Conservation (phyloP, 1,139 yeast species). For the Hansenula lynferdii region DNA sequence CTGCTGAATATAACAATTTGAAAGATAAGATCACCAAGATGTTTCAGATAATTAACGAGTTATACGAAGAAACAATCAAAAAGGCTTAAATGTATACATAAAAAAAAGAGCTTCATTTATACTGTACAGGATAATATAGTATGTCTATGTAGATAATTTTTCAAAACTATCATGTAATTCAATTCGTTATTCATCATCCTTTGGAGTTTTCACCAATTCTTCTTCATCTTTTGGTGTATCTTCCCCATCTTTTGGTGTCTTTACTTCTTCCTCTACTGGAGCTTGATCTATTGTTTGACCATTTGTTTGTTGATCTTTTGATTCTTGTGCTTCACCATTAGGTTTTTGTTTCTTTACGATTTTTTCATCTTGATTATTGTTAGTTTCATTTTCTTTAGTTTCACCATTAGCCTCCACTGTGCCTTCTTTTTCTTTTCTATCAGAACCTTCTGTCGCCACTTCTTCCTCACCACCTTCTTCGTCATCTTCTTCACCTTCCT, state of each 20-base stretch:
- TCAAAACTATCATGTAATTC: background rate
- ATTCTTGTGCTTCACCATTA: slow-evolving; percentile 5
- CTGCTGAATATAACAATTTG: slow-evolving; percentile 7
- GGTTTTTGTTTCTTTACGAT: slow-evolving; percentile 22
- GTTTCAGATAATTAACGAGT: slow-evolving; percentile 34
- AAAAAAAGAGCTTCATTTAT: background rate
- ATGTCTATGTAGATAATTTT: background rate
- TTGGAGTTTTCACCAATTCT: background rate
- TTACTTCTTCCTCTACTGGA: background rate
- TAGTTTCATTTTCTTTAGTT: slow-evolving; percentile 25
- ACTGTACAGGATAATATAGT: background rate
- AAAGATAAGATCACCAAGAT: slow-evolving; percentile 26
- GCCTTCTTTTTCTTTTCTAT: slow-evolving; percentile 33
- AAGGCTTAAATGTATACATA: background rate
- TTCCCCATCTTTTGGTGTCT: slow-evolving; percentile 5
- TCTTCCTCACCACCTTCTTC: slow-evolving; percentile 35
- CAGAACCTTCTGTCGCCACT: slow-evolving; percentile 33
- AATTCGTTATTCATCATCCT: slow-evolving; percentile 2
- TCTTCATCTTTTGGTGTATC: background rate
- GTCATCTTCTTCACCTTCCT: slow-evolving; percentile 36
- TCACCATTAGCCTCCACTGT: slow-evolving; percentile 31
- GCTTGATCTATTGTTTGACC: background rate
- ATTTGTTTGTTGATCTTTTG: slow-evolving; percentile 11
- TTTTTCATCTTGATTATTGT: slow-evolving; percentile 25
- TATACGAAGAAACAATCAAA: slow-evolving; percentile 29